Evolutionary conservation across 2,329 filamentous ascomycete genomes (phyloP).

Genomic region (Botryosphaeria agaves): DNA sequence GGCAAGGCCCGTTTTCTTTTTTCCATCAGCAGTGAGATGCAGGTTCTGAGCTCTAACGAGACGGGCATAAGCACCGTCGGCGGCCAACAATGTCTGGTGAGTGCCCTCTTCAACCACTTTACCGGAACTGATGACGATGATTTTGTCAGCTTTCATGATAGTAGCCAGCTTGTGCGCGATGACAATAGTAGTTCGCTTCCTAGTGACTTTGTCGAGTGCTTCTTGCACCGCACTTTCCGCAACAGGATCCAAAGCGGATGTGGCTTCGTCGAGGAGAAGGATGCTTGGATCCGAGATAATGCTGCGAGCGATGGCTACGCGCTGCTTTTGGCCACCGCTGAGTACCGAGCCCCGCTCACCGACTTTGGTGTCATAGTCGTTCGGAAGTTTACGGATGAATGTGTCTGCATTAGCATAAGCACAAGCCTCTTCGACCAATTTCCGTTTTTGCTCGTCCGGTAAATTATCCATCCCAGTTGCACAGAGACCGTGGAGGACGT

Average conservation of each 20-base stretch:
- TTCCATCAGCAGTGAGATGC: background rate
- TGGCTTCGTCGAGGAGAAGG: constrained; percentile 33
- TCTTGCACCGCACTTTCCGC: constrained; percentile 29
- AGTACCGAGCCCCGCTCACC: constrained; percentile 32
- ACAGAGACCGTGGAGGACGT: constrained; percentile 20
- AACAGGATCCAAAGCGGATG: constrained; percentile 29
- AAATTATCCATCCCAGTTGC: constrained; percentile 9
- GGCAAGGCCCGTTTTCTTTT: too few species aligned
- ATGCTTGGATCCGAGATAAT: constrained; percentile 27
- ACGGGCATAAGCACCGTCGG: constrained; percentile 25
- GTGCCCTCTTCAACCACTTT: constrained; percentile 45
- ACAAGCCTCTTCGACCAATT: constrained; percentile 7
- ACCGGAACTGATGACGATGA: constrained; percentile 47
- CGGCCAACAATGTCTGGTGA: constrained; percentile 39
- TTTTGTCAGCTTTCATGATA: constrained; percentile 50
- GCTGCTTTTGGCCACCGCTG: constrained; percentile 34
- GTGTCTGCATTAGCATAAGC: constrained; percentile 5
- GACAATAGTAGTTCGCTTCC: constrained; percentile 32
- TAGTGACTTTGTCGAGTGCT: constrained; percentile 27
- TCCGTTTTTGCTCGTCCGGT: constrained; percentile 14
- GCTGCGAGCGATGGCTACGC: constrained; percentile 22
- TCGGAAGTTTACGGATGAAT: constrained; percentile 1
- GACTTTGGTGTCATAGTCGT: constrained; percentile 27
- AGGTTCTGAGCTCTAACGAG: constrained; percentile 17
- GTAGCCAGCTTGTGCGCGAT: constrained; percentile 51